Conservation (phyloP, 169 alveolate species). For the Neospora caninum region DNA sequence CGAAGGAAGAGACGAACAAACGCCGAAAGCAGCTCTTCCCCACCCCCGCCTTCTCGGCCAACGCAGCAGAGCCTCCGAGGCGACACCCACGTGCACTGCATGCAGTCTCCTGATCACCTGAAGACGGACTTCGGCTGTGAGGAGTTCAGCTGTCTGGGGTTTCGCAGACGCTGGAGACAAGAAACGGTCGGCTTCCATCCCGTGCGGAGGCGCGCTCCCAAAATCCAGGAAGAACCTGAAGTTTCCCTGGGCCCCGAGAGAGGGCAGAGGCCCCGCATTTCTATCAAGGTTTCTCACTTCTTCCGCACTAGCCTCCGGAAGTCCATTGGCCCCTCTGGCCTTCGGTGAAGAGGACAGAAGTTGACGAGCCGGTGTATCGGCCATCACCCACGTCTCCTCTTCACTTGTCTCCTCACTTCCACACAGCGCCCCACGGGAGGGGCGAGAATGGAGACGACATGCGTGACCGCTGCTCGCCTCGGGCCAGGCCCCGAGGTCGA, state of each 20-base stretch:
- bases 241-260: neutral
- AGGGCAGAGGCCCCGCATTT: neutral
- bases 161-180: neutral
- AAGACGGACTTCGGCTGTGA: neutral
- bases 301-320: no score
- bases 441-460: neutral
- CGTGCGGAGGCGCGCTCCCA: neutral
- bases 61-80: slow-evolving; percentile 2
- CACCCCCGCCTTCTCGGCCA: neutral
- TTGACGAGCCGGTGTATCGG: neutral
- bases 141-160: neutral
- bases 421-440: neutral
- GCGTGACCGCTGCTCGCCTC: neutral
- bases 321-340: neutral
- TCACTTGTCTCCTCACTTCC: neutral
- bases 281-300: no score
- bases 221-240: neutral
- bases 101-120: slow-evolving; percentile 24
- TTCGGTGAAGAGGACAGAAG: neutral
- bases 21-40: no score
- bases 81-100: neutral
- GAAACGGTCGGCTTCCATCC: neutral
- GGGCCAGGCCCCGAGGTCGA: neutral
- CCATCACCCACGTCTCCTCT: neutral
- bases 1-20: neutral